Conservation (phyloP, 2,329 filamentous ascomycete species). For the Epichloe gansuensis region DNA sequence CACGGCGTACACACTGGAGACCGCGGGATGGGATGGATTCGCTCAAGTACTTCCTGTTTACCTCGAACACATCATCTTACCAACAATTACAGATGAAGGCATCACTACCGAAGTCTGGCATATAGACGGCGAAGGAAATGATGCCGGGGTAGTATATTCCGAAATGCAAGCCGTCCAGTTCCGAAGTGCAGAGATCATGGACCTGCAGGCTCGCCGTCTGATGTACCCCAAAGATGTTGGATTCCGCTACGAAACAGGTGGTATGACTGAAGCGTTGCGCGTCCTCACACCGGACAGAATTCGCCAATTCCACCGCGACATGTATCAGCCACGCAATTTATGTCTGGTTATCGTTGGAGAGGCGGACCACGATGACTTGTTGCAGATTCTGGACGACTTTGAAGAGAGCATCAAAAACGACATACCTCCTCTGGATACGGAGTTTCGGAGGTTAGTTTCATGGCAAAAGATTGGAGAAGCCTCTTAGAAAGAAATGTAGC, state of each 20-base stretch:
- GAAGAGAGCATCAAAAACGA: conserved; percentile 76
- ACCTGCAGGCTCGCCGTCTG: conserved; percentile 64
- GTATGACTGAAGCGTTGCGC: conserved; percentile 85
- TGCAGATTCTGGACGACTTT: conserved; percentile 75
- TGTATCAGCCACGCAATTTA: conserved; percentile 97
- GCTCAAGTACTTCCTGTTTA: conserved; percentile 90
- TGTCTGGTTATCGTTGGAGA: conserved; percentile 88
- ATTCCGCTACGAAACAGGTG: conserved; percentile 96
- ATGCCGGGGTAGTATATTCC: conserved; percentile 95
- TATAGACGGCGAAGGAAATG: conserved; percentile 82
- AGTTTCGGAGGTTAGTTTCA: conserved; percentile 52
- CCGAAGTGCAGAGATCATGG: conserved; percentile 73
- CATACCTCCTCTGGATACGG: conserved; percentile 60
- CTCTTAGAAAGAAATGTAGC: background rate
- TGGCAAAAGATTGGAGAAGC: background rate
- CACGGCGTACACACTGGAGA: conserved; percentile 90
- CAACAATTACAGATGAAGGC: conserved; percentile 81
- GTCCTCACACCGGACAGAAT: conserved; percentile 81
- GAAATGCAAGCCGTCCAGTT: conserved; percentile 98
- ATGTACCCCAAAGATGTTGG: conserved; percentile 83
- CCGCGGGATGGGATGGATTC: conserved; percentile 94
- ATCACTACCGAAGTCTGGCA: conserved; percentile 97
- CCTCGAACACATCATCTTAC: conserved; percentile 83
- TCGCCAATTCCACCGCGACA: conserved; percentile 84
- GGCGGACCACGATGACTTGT: conserved; percentile 67